These are phyloP conservation scores for Berkeleyomyces rouxiae DNA, from an alignment of 2,329 filamentous ascomycete genomes.

Conservation along the genomic window DNA sequence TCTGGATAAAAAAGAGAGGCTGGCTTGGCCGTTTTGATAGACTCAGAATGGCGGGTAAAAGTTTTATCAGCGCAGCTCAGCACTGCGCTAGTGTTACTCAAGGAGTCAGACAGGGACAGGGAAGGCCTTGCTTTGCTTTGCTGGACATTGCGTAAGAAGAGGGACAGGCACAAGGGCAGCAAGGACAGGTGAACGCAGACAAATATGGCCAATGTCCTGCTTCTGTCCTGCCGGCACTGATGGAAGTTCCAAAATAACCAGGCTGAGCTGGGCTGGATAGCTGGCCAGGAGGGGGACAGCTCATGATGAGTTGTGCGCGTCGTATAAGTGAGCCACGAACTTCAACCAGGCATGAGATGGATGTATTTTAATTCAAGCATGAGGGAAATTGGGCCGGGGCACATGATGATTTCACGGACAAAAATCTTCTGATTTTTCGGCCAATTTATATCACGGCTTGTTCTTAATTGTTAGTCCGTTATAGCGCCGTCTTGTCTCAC, in stretches of 20 bases:
- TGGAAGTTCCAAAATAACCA: not conserved
- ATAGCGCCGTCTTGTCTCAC: not conserved
- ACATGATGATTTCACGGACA: no score
- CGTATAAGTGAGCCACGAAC: not conserved
- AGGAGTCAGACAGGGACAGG: not conserved
- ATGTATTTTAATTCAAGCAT: not conserved
- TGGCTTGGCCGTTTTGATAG: constrained; percentile 7
- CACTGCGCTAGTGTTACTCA: not conserved
- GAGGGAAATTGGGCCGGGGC: not conserved
- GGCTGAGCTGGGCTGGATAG: not conserved
- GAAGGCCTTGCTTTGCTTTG: not conserved
- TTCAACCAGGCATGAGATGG: not conserved
- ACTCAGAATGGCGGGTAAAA: constrained; percentile 10
- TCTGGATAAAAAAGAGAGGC: constrained; percentile 9
- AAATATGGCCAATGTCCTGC: no score
- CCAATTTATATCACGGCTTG: no score
- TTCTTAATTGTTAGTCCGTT: no score
- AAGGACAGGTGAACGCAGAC: no score
- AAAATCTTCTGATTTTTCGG: no score
- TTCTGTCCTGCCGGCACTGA: not conserved
- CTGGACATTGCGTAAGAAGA: no score
- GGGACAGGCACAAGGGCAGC: no score
- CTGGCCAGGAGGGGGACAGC: not conserved
- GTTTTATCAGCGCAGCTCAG: constrained; percentile 4
- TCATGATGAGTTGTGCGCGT: not conserved